Base-by-base conservation (phyloP, 2,329 filamentous ascomycete species). In the Epicoccum sorghinum region DNA sequence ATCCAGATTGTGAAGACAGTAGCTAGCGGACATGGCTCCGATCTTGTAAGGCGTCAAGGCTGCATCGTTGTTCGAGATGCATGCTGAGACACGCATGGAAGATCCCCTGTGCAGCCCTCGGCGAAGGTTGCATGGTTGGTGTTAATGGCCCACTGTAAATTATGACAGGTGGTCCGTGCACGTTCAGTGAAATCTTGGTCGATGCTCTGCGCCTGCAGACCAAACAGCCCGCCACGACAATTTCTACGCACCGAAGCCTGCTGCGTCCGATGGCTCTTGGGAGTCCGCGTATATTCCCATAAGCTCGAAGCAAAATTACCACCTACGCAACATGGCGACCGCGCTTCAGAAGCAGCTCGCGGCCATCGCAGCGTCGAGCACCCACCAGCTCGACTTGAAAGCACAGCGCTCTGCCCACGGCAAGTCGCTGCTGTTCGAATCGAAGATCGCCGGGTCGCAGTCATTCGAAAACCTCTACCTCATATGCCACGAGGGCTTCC, bases 361-460 rank as follows among this genome's bases (percentile, higher is more conserved):
- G 81, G 87, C 91, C 73, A 93, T 99, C 72, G 91, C 93, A 66
- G 88, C 89, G 63, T 90, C 90, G 70, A 96, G 91, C 67, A 96
- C 93, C 66, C 89, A 93, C 72, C 89, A 93, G 65, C 85, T 98
- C 69, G 91, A 98, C 73, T 83, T 96, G 66, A 96, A 96, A 78
- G 91, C 93, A 68, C 92, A 97, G 79, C 93, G 92, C 77, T 86
- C 89, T 57, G 87, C 91, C 59, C 95, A 99, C 78, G 91, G 91
- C 61, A 93, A 97, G 76, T 99, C 95, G 47, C 80, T 99, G 58
- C 90, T 99, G 55, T 99, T 96, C 79, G 93, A 96, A 66, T 84
- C 90, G 56, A 86, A 87, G 70, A 83, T 93, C 65, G 95, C 95
- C 45, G 88, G 89, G 5, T 87, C 87, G 13, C 95, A 99, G 79